Percentiles rank a stretch among this genome's conserved stretches.
Conservation (phyloP, 306 rosid genomes). For the Prinsepia uniflora region DNA sequence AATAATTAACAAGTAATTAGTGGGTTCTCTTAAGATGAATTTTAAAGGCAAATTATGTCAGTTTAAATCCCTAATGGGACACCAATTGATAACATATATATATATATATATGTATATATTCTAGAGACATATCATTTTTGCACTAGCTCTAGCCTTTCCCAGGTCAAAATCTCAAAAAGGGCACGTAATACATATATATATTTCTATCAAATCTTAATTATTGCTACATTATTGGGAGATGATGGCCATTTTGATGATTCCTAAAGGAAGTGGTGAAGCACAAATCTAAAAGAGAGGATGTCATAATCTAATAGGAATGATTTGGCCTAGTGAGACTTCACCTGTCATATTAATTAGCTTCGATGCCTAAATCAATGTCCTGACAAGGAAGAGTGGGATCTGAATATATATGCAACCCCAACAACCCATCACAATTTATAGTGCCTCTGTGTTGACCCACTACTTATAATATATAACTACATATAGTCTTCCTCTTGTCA, state of each 20-base stretch:
- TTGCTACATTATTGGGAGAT: slow-evolving; percentile 17
- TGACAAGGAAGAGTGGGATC: slow-evolving; percentile 39
- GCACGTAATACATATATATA: too few relatives aligned
- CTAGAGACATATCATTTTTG: slow-evolving; percentile 6
- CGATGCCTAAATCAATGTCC: slow-evolving; percentile 6
- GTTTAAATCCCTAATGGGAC: slow-evolving; percentile 22
- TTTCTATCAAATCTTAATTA: background rate
- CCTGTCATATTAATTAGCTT: slow-evolving; percentile 9
- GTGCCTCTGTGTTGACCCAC: slow-evolving; percentile 26
- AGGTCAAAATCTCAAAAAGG: slow-evolving; percentile 10
- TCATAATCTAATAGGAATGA: background rate
- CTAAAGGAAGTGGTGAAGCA: slow-evolving; percentile 12
- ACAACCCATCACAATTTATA: slow-evolving; percentile 5
- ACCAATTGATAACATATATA: background rate
- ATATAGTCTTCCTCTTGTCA: slow-evolving; percentile 5
- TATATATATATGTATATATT: too few relatives aligned
- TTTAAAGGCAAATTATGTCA: slow-evolving; percentile 34
- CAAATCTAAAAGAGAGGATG: background rate
- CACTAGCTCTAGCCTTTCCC: slow-evolving; percentile 48
- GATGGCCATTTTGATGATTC: slow-evolving; percentile 20
- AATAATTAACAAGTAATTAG: background rate
- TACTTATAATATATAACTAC: slow-evolving; percentile 1
- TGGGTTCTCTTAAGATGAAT: slow-evolving; percentile 20
- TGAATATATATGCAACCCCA: slow-evolving; percentile 20
- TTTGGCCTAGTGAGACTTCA: slow-evolving; percentile 20